Conservation (phyloP, 768 basidiomycete genomes). For the Tremella mesenterica region DNA sequence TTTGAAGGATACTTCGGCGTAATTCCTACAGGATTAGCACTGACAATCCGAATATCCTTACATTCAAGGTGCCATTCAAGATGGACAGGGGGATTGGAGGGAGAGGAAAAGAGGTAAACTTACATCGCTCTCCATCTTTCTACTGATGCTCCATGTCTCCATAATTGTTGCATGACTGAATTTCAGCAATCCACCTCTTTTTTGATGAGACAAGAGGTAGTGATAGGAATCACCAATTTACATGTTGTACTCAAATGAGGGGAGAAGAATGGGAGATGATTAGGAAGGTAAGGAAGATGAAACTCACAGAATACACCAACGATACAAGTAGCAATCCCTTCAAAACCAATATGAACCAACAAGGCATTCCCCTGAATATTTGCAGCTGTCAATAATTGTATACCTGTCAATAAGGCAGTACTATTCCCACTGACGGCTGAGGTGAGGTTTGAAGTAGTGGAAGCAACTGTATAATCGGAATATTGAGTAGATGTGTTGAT, state of each 20-base stretch:
- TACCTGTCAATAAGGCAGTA: slow-evolving; percentile 9
- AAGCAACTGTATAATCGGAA: not conserved
- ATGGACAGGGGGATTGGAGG: too few species aligned
- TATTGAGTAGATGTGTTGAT: slow-evolving; percentile 25
- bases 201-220: not conserved
- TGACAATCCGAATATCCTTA: not conserved
- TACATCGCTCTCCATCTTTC: slow-evolving; percentile 16
- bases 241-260: too few species aligned
- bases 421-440: not conserved
- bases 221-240: too few species aligned
- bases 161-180: slow-evolving; percentile 8
- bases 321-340: slow-evolving; percentile 63
- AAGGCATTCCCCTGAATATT: slow-evolving; percentile 63
- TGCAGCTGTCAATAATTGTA: slow-evolving; percentile 64
- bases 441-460: not conserved
- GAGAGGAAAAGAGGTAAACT: slow-evolving; percentile 7
- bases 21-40: slow-evolving; percentile 18
- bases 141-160: slow-evolving; percentile 8
- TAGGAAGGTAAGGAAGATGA: too few species aligned
- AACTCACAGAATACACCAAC: slow-evolving; percentile 25
- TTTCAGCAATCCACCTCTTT: slow-evolving; percentile 1
- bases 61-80: too few species aligned
- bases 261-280: too few species aligned
- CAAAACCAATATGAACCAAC: slow-evolving; percentile 73
- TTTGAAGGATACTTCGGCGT: slow-evolving; percentile 29